phyloP scores from a whole-genome alignment of 306 rosid genomes.

The Rosa rugosa region DNA sequence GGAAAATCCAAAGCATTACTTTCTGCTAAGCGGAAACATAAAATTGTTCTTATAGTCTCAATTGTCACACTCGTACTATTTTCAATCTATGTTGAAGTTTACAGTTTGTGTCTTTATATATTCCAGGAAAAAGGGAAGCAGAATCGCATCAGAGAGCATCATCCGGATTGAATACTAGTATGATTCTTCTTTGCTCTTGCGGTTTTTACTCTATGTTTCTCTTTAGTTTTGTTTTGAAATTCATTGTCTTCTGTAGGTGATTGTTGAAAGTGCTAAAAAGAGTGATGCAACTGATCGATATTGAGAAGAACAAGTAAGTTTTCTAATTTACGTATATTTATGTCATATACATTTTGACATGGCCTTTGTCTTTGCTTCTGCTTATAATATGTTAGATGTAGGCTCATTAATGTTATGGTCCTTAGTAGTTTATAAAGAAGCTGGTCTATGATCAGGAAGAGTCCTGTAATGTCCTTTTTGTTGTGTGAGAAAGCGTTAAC shows the following conservation, averaged over 20 bases:
- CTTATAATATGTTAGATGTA: neutral
- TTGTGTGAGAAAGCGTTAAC: too few relatives aligned
- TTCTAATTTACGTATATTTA: neutral
- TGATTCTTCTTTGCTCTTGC: conserved; percentile 22
- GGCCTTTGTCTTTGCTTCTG: neutral
- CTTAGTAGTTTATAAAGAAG: too few relatives aligned
- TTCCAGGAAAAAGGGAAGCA: conserved; percentile 60
- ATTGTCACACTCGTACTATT: neutral
- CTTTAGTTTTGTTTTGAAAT: neutral
- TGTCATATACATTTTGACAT: neutral
- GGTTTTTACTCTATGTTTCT: neutral
- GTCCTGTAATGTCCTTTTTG: too few relatives aligned
- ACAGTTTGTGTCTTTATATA: neutral
- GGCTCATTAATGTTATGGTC: neutral
- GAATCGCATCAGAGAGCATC: conserved; percentile 65
- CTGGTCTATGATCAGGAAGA: too few relatives aligned
- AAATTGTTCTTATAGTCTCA: neutral
- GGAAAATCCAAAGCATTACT: neutral
- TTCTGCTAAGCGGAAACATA: too few relatives aligned
- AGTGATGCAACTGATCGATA: conserved; percentile 53
- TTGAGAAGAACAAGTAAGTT: conserved; percentile 62
- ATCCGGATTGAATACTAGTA: conserved; percentile 73
- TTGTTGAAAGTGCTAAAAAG: conserved; percentile 70
- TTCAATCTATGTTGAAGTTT: neutral
- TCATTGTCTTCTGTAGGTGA: conserved; percentile 44